These are phyloP conservation scores for Coemansia sp. DNA, from an alignment of 192 early-diverging fungal genomes.

Conservation along the genomic window DNA sequence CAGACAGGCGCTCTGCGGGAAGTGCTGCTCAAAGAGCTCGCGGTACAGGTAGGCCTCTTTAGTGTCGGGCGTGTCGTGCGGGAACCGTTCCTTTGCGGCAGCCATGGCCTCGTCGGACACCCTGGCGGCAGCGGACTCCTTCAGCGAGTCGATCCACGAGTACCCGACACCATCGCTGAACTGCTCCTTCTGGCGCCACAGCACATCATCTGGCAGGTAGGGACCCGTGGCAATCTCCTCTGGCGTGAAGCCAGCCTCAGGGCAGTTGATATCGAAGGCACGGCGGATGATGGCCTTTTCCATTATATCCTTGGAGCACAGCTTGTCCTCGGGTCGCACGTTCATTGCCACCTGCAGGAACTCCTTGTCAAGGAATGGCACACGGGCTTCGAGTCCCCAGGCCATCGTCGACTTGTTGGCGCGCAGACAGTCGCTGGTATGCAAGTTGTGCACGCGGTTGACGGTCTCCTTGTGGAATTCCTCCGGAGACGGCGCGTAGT, in stretches of 20 bases:
- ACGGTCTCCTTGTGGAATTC: slow-evolving; percentile 91
- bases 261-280: slow-evolving; percentile 88
- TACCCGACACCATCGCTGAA: slow-evolving; percentile 99
- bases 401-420: slow-evolving; percentile 99
- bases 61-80: slow-evolving; percentile 87
- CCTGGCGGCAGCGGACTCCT: slow-evolving; percentile 64
- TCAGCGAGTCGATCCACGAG: slow-evolving; percentile 96
- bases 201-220: slow-evolving; percentile 84
- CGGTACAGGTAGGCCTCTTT: slow-evolving; percentile 98
- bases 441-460: slow-evolving; percentile 92
- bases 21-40: slow-evolving; percentile 89
- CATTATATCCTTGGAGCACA: slow-evolving; percentile 73
- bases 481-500: slow-evolving; percentile 79
- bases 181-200: slow-evolving; percentile 99
- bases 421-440: slow-evolving; percentile 94
- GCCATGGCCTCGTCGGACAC: slow-evolving; percentile 82
- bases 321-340: slow-evolving; percentile 81
- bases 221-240: slow-evolving; percentile 60
- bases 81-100: slow-evolving; percentile 67
- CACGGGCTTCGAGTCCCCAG: slow-evolving; percentile 98
- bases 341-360: slow-evolving; percentile 94
- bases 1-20: slow-evolving; percentile 88
- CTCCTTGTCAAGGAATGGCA: slow-evolving; percentile 93
- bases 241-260: slow-evolving; percentile 58
- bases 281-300: slow-evolving; percentile 95